These are phyloP conservation scores for Trichosporon sp. DNA, from an alignment of 1,284 basidiomycete species.

Conservation along the genomic window DNA sequence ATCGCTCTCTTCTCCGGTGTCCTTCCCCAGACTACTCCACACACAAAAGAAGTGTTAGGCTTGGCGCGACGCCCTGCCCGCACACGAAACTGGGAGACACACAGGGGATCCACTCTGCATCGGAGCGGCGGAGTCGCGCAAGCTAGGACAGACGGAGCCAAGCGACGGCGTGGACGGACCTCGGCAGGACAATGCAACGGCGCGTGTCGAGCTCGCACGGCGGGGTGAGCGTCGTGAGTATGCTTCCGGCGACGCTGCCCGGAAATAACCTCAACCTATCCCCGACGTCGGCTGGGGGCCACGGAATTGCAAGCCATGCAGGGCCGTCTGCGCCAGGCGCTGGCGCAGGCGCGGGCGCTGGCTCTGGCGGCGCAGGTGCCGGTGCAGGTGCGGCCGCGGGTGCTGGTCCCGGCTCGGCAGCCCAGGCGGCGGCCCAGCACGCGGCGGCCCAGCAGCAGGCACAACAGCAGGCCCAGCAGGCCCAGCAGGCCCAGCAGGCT, in stretches of 20 bases:
- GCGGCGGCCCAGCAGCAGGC: neutral
- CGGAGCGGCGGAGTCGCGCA: too few species aligned
- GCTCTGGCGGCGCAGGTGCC: neutral
- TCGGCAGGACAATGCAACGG: neutral
- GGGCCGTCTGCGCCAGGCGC: neutral
- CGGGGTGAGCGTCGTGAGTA: neutral
- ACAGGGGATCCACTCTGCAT: neutral
- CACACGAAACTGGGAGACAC: neutral
- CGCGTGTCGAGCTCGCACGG: neutral
- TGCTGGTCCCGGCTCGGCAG: neutral
- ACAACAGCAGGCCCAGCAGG: neutral
- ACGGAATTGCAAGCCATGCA: too few species aligned
- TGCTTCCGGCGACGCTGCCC: neutral
- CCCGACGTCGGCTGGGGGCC: neutral
- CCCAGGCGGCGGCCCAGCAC: conserved; percentile 1
- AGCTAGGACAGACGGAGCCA: neutral
- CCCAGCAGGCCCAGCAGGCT: neutral
- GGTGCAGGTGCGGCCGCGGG: too few species aligned
- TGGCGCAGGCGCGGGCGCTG: neutral
- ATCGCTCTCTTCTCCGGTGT: too few species aligned
- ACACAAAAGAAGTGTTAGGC: neutral
- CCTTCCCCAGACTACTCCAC: neutral
- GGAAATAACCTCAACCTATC: conserved; percentile 4
- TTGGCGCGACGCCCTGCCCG: neutral
- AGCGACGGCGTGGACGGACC: neutral